These are phyloP conservation scores for Coniferiporia sulphurascens DNA, from an alignment of 1,284 basidiomycete species.

Conservation along the genomic window DNA sequence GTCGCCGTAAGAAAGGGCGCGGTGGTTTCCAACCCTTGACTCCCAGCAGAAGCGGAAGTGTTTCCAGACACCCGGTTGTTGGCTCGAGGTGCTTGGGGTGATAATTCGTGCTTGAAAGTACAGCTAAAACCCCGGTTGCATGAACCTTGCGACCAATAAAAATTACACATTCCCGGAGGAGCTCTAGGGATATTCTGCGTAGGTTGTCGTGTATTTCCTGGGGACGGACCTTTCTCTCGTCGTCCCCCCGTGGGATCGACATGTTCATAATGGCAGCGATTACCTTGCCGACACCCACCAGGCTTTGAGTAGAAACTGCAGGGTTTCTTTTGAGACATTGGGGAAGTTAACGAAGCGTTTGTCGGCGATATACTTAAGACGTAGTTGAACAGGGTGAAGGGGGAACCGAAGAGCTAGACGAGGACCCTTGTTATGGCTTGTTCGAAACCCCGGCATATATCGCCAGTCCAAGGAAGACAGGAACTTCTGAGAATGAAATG, in stretches of 20 bases:
- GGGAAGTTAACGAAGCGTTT: neutral
- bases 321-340: conserved; percentile 18
- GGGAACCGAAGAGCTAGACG: neutral
- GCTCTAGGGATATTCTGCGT: conserved; percentile 22
- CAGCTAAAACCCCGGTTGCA: conserved; percentile 48
- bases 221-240: conserved; percentile 10
- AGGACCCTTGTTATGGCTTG: too few relatives aligned
- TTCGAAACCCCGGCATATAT: neutral
- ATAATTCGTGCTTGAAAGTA: conserved; percentile 37
- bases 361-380: too few relatives aligned
- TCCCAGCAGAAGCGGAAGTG: conserved; percentile 2
- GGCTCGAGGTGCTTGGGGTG: conserved; percentile 17
- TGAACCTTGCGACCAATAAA: conserved; percentile 47
- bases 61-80: neutral
- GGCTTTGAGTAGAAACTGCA: conserved; percentile 37
- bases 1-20: conserved; percentile 44
- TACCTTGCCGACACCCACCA: conserved; percentile 38
- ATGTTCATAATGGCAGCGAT: conserved; percentile 31
- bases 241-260: conserved; percentile 19
- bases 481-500: neutral
- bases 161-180: conserved; percentile 43
- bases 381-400: neutral
- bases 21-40: conserved; percentile 23
- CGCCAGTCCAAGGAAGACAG: neutral
- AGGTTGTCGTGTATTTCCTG: conserved; percentile 13